Conservation (phyloP, 805 yeast genomes). For the Zygoascus flipseniorum region DNA sequence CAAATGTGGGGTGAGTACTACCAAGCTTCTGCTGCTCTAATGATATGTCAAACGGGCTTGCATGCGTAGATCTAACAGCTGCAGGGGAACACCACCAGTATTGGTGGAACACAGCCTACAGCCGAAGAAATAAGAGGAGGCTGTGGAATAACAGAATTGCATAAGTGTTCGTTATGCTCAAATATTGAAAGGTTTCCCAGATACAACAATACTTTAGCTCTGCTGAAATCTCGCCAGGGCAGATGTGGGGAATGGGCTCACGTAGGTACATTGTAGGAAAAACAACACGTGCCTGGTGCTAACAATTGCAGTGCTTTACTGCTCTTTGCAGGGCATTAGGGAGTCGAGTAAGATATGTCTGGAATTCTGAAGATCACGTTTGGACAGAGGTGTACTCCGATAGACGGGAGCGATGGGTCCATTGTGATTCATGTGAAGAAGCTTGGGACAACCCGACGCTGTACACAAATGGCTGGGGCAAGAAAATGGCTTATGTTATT, state of each 20-base stretch:
- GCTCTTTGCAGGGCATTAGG: conserved; percentile 62
- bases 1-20: conserved; percentile 34
- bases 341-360: conserved; percentile 57
- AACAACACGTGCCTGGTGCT: background rate
- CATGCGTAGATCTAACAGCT: background rate
- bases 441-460: conserved; percentile 74
- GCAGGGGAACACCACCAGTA: conserved; percentile 30
- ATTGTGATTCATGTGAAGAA: conserved; percentile 77
- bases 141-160: conserved; percentile 56
- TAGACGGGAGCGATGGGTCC: conserved; percentile 64
- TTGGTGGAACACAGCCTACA: conserved; percentile 38
- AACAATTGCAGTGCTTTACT: conserved; percentile 43
- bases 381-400: conserved; percentile 87
- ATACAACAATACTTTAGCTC: conserved; percentile 55
- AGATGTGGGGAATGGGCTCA: conserved; percentile 97
- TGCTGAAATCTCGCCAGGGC: conserved; percentile 58
- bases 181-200: conserved; percentile 57
- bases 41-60: conserved; percentile 21
- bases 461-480: conserved; percentile 84
- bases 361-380: conserved; percentile 92
- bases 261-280: conserved; percentile 10
- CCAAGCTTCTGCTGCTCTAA: background rate
- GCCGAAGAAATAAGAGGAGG: conserved; percentile 38
- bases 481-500: conserved; percentile 80
- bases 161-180: conserved; percentile 49